phyloP scores from a whole-genome alignment of 2,329 filamentous ascomycete genomes.

The Botryotinia calthae region DNA sequence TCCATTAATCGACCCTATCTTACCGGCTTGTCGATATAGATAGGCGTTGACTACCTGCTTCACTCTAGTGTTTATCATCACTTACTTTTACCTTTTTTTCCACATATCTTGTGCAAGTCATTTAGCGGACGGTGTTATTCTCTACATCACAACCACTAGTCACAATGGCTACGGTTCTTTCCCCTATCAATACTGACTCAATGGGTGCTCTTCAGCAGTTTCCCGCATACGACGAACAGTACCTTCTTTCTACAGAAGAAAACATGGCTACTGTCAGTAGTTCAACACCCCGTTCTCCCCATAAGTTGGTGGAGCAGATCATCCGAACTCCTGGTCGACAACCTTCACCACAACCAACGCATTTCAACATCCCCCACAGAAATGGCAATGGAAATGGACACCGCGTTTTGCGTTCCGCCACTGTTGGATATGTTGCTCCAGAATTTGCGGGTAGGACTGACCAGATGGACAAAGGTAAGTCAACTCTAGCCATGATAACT shows the following conservation, averaged over 20 bases:
- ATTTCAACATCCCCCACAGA: constrained; percentile 68
- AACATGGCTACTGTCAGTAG: constrained; percentile 30
- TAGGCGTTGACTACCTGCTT: neutral
- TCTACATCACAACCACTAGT: constrained; percentile 5
- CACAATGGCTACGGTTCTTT: constrained; percentile 19
- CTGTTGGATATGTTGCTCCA: constrained; percentile 90
- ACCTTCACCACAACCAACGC: constrained; percentile 84
- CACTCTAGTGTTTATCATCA: neutral
- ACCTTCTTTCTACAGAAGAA: constrained; percentile 19
- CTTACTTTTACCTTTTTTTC: neutral
- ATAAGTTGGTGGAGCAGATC: constrained; percentile 33
- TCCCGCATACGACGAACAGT: constrained; percentile 23
- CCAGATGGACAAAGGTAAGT: constrained; percentile 51
- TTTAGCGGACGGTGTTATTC: neutral
- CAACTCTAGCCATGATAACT: neutral
- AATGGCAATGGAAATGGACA: constrained; percentile 58
- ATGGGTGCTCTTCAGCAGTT: constrained; percentile 18
- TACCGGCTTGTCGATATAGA: constrained; percentile 9
- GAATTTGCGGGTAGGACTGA: constrained; percentile 89
- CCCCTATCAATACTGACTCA: constrained; percentile 20
- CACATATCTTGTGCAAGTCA: neutral
- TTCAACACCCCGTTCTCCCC: constrained; percentile 20
- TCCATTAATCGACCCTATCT: neutral
- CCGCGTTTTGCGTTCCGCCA: constrained; percentile 79
- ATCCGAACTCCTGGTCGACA: constrained; percentile 34